Evolutionary conservation across 352 stramenopile species (phyloP).

Genomic region (Globisporangium splendens): DNA sequence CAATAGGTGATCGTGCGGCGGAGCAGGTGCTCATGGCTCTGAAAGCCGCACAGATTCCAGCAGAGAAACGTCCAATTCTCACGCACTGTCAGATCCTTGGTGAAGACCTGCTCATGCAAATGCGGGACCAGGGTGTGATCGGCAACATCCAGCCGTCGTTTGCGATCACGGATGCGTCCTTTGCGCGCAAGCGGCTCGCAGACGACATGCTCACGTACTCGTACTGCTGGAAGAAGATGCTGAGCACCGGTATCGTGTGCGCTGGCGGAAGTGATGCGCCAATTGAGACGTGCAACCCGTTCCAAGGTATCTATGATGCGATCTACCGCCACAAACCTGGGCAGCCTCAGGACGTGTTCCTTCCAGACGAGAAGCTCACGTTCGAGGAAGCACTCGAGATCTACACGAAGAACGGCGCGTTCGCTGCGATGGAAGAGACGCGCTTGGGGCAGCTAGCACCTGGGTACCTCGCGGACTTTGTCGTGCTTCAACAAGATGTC

Average conservation of each 20-base stretch:
- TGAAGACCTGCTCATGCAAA: conserved; percentile 60
- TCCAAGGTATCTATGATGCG: conserved; percentile 87
- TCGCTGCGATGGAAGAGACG: conserved; percentile 55
- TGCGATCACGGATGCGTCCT: conserved; percentile 80
- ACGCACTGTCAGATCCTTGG: conserved; percentile 90
- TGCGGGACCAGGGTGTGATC: conserved; percentile 76
- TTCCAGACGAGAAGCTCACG: conserved; percentile 59
- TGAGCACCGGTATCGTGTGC: conserved; percentile 65
- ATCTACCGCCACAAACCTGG: conserved; percentile 69
- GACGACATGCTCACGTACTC: conserved; percentile 54
- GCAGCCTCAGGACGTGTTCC: conserved; percentile 43
- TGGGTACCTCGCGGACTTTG: conserved; percentile 67
- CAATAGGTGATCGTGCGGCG: conserved; percentile 56
- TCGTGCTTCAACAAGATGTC: conserved; percentile 63
- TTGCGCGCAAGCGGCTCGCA: conserved; percentile 71
- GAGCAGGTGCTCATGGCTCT: conserved; percentile 76
- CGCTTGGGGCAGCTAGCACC: conserved; percentile 45
- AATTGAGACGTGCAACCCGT: conserved; percentile 86
- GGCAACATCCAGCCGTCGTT: conserved; percentile 89
- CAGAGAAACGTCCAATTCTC: conserved; percentile 70
- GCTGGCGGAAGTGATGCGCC: conserved; percentile 81
- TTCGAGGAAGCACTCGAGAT: conserved; percentile 76
- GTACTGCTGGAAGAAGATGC: conserved; percentile 87
- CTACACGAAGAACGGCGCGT: conserved; percentile 79
- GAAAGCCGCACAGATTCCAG: conserved; percentile 37